A percentile compares a stretch with the other conserved stretches of the same genome.
These are phyloP conservation scores for Wickerhamomyces chambardii DNA, from an alignment of 805 yeast genomes.

Conservation along the genomic window DNA sequence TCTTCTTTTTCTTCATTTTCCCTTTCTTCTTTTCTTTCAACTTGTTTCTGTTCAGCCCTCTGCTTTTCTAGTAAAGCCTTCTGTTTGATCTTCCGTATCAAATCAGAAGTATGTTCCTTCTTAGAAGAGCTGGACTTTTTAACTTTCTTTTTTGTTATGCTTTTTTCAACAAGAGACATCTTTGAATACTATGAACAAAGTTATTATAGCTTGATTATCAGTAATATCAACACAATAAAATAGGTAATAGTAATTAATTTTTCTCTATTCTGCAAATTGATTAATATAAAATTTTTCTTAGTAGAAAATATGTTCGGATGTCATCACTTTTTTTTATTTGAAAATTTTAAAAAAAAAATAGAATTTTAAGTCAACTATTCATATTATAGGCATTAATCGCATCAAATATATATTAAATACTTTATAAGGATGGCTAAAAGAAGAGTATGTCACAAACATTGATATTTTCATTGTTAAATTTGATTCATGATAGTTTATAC, in stretches of 20 bases:
- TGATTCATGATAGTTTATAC: not conserved
- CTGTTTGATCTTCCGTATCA: slow-evolving; percentile 48
- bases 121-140: slow-evolving; percentile 14
- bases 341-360: not conserved
- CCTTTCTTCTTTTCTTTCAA: slow-evolving; percentile 12
- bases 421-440: slow-evolving; percentile 36
- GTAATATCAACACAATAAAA: too few relatives aligned
- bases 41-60: slow-evolving; percentile 8
- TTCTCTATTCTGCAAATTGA: too few relatives aligned
- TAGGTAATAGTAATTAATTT: too few relatives aligned
- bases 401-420: slow-evolving; percentile 1
- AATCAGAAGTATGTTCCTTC: slow-evolving; percentile 30
- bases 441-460: slow-evolving; percentile 34
- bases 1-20: slow-evolving; percentile 6
- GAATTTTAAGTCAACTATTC: not conserved
- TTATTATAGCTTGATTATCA: too few relatives aligned
- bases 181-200: too few relatives aligned
- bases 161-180: not conserved
- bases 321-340: slow-evolving; percentile 10
- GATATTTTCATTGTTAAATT: not conserved
- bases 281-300: too few relatives aligned
- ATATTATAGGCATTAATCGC: not conserved
- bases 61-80: slow-evolving; percentile 23
- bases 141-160: slow-evolving; percentile 11
- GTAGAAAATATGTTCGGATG: slow-evolving; percentile 20